Base-by-base conservation (phyloP, 345 rosid species). In the Eucalyptus pauciflora region DNA sequence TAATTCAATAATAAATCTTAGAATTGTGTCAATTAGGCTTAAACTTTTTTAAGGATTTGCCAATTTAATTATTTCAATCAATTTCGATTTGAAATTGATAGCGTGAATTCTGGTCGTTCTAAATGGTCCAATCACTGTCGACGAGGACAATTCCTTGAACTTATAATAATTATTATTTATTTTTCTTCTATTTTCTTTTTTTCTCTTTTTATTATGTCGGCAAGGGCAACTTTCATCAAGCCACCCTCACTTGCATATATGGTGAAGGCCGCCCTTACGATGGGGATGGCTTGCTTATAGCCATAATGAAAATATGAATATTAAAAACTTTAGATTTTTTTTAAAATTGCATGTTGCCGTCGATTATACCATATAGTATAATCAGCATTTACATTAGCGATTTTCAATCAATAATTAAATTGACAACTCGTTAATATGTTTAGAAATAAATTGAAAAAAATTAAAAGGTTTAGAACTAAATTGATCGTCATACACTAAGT, bases 91-190 rank as follows among this genome's bases (percentile, higher is more conserved):
- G 24, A 37, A 41, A 76, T 76, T 5, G 5, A 7, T 6, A 5
- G 4, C 2, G 1, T 22, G 4, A 11, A 41, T 6, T 7, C 0
- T 2, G 0, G 0, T 2, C 4, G 0, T 20, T 13, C 1, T 41
- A 41, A 7, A 20, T 11, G 3, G 48, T 4, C 6, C 15, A 2
- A 2, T 6, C 7, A 1, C 1, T 5, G 0, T 20, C 2, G 10
- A 33, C 0, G 7, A 8, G 13, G 2, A 76, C 15, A 76, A 41
- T 20, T 76, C 45, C 48, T 76, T 37, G 15, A 13, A 9, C 6
- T 71, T 33, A 52, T 62, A 41, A 20, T 6, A 22, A 7, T 20
- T 1, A 76, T 41, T 6, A 76, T 37, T 37, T 41, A 25, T 37
- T 20, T 37, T 41, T 37, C 24, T 17, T 31, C 7, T 15, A 8